Base-by-base conservation (phyloP, 208 protist genomes). In the Leishmania arabica region DNA sequence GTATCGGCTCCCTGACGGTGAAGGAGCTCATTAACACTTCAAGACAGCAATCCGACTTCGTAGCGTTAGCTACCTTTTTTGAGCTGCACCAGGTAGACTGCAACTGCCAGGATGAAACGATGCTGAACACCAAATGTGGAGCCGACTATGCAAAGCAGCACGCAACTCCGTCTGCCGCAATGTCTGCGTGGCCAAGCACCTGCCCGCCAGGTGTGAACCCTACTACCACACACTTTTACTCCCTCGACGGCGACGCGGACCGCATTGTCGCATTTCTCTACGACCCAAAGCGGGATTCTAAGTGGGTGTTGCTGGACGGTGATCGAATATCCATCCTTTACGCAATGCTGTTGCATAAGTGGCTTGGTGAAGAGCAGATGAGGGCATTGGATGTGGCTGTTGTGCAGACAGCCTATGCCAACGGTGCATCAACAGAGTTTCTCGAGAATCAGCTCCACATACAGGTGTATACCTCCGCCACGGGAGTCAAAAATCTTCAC, bases 331-430 rank as follows among this genome's bases (percentile, higher is more conserved):
- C 89, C 31, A 90, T 96, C 71, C 79, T 98, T 1, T 97, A 94
- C 75, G 88, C 93, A 19, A 72, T 88, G 54, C 65, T 95, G 21
- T 58, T 98, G 19, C 84, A 80, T 51, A 53, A 91, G 19, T 92
- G 89, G 78, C 70, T 97, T 62, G 89, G 86, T 27, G 68, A 79
- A 71, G 78, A 85, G 19, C 66, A 75, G 21, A 78, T 91, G 60
- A 45, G 82, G 7, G 75, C 81, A 5, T 70, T 95, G 5, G 86
- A 95, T 75, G 83, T 97, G 54, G 88, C 89, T 21, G 90, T 99
- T 21, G 97, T 99, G 31, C 98, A 99, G 83, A 99, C 98, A 13
- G 97, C 96, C 0, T 99, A 99, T 81, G 97, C 97, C 15, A 99
- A 99, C 79, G 98, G 98, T 34, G 95, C 93, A 3, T 96, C 95